A percentile compares a stretch with the other conserved stretches of the same genome.
phyloP scores from a whole-genome alignment of 345 rosid genomes.

The Brassica rapa region DNA sequence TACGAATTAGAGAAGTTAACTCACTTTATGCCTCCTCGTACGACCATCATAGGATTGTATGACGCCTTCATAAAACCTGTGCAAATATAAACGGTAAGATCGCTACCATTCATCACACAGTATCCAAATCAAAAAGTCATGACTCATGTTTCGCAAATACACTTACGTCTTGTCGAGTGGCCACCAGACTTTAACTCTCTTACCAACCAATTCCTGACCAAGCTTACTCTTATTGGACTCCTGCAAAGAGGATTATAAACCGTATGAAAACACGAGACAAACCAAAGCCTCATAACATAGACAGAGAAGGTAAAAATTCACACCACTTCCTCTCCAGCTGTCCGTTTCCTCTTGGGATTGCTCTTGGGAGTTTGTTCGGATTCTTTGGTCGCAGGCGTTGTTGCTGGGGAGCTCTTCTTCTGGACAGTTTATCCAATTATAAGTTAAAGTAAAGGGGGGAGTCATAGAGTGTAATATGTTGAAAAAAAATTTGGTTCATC shows the following conservation, averaged over 20 bases:
- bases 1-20: slow-evolving; percentile 26
- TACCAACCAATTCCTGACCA: slow-evolving; percentile 51
- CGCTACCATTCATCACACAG: neutral
- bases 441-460: slow-evolving; percentile 7
- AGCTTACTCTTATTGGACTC: slow-evolving; percentile 32
- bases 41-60: slow-evolving; percentile 25
- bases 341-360: slow-evolving; percentile 45
- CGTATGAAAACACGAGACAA: slow-evolving; percentile 20
- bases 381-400: slow-evolving; percentile 28
- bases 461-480: neutral
- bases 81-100: slow-evolving; percentile 17
- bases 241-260: slow-evolving; percentile 40
- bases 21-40: slow-evolving; percentile 39
- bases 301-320: slow-evolving; percentile 16
- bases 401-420: slow-evolving; percentile 39
- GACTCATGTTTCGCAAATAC: neutral
- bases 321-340: slow-evolving; percentile 50
- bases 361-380: slow-evolving; percentile 43
- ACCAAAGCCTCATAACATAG: neutral
- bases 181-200: slow-evolving; percentile 70
- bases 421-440: slow-evolving; percentile 28
- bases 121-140: slow-evolving; percentile 8
- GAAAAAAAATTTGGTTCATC: slow-evolving; percentile 17
- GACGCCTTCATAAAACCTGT: slow-evolving; percentile 75
- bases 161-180: slow-evolving; percentile 62